Conservation (phyloP, 2,329 filamentous ascomycete genomes). For the Aspergillus novoparasiticus region DNA sequence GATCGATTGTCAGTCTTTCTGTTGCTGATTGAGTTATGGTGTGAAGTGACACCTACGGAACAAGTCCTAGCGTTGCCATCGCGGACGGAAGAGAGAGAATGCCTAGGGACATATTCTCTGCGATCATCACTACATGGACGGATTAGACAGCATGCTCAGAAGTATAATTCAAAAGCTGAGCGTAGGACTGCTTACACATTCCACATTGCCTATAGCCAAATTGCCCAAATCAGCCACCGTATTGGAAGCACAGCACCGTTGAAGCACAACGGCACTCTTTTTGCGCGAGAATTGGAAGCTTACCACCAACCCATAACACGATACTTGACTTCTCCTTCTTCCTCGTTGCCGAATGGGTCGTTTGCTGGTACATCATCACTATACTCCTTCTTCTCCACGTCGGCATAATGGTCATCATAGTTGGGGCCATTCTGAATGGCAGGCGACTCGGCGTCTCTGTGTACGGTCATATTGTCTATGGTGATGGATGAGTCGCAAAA, state of each 20-base stretch:
- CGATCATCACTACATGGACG: slow-evolving; percentile 53
- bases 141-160: slow-evolving; percentile 10
- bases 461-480: slow-evolving; percentile 4
- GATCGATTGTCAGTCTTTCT: not conserved
- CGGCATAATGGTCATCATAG: not conserved
- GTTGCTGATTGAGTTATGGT: not conserved
- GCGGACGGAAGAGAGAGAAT: slow-evolving; percentile 59
- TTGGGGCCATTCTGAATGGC: slow-evolving; percentile 7
- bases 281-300: slow-evolving; percentile 5
- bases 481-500: not conserved
- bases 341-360: slow-evolving; percentile 45
- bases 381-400: slow-evolving; percentile 17
- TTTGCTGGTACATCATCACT: slow-evolving; percentile 10
- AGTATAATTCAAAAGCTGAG: not conserved
- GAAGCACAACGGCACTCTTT: not conserved
- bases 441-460: slow-evolving; percentile 4
- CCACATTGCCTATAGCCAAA: slow-evolving; percentile 34
- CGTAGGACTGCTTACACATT: slow-evolving; percentile 32
- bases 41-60: slow-evolving; percentile 43
- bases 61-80: slow-evolving; percentile 57
- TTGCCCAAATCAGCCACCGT: not conserved
- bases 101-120: slow-evolving; percentile 61
- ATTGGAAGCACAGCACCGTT: not conserved
- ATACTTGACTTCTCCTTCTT: slow-evolving; percentile 49
- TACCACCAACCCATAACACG: slow-evolving; percentile 52